Conservation (phyloP, 768 basidiomycete species). For the Mycena metata region DNA sequence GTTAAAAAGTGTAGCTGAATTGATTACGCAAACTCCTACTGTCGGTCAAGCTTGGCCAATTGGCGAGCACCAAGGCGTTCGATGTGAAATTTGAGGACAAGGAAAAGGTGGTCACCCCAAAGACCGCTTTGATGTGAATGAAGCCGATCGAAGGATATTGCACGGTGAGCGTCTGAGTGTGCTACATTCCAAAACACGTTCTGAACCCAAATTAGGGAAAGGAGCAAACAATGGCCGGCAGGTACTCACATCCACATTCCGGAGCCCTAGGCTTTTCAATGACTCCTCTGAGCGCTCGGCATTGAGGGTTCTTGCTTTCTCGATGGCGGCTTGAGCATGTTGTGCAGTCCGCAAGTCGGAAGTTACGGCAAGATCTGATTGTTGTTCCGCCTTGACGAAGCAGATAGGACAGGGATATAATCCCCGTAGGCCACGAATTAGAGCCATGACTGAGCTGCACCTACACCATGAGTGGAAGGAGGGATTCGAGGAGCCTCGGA, state of each 20-base stretch:
- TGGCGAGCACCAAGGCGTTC: slow-evolving; percentile 29
- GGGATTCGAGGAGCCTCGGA: slow-evolving; percentile 21
- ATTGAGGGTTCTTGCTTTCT: slow-evolving; percentile 32
- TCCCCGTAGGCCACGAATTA: slow-evolving; percentile 47
- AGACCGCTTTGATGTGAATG: slow-evolving; percentile 52
- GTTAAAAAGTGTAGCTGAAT: background rate
- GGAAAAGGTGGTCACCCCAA: slow-evolving; percentile 49
- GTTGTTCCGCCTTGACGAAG: too few species aligned
- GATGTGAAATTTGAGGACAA: slow-evolving; percentile 42
- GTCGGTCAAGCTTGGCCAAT: slow-evolving; percentile 39
- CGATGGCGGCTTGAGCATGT: slow-evolving; percentile 33
- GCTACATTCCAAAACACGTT: slow-evolving; percentile 57
- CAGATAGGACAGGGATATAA: slow-evolving; percentile 41
- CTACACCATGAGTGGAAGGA: background rate
- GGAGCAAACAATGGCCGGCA: slow-evolving; percentile 4
- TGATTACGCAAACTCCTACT: slow-evolving; percentile 40
- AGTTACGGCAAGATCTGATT: too few species aligned
- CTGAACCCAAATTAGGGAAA: slow-evolving; percentile 38
- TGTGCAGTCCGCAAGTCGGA: background rate
- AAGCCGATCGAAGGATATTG: slow-evolving; percentile 55
- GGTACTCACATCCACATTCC: slow-evolving; percentile 40
- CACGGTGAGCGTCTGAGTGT: slow-evolving; percentile 50
- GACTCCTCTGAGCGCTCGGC: slow-evolving; percentile 37
- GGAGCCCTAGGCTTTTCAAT: slow-evolving; percentile 41
- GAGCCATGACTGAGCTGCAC: slow-evolving; percentile 54